phyloP scores from a whole-genome alignment of 1,139 yeast genomes.

The Pichia sorboxylosa region DNA sequence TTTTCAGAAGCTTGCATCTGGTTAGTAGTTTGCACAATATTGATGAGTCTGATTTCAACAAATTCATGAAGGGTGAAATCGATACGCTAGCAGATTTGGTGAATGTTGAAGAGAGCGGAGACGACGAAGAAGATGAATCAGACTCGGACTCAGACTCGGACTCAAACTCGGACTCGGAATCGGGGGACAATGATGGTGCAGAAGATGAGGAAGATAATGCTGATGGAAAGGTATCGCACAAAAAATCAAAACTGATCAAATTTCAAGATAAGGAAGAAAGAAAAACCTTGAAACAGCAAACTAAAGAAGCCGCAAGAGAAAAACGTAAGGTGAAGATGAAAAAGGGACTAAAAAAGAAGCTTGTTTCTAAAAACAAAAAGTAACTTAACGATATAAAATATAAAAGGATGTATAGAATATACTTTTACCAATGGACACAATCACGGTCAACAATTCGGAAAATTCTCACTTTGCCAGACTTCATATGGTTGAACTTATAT shows the following conservation, averaged over 20 bases:
- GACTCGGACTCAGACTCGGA: constrained; percentile 15
- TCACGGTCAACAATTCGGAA: constrained; percentile 61
- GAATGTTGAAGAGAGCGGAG: constrained; percentile 19
- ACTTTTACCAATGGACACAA: constrained; percentile 46
- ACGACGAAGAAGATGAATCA: constrained; percentile 24
- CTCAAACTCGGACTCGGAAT: constrained; percentile 24
- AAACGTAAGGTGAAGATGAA: constrained; percentile 86
- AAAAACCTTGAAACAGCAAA: constrained; percentile 71
- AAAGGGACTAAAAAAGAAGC: constrained; percentile 78
- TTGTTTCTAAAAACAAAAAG: constrained; percentile 36
- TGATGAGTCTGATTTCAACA: constrained; percentile 81
- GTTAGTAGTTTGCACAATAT: constrained; percentile 47
- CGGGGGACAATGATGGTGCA: constrained; percentile 26
- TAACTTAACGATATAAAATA: neutral
- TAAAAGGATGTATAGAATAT: too few species aligned
- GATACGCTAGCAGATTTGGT: constrained; percentile 60
- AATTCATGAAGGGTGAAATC: constrained; percentile 71
- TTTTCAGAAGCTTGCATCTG: constrained; percentile 78
- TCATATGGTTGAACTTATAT: constrained; percentile 61
- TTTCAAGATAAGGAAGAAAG: constrained; percentile 77
- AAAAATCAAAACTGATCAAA: constrained; percentile 52
- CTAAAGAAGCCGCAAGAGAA: constrained; percentile 76
- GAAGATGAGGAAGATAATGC: constrained; percentile 26
- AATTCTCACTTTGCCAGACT: constrained; percentile 67
- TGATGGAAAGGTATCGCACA: constrained; percentile 27